Base-by-base conservation (phyloP, 495 filamentous ascomycete species). In the Beverwykella pulmonaria region DNA sequence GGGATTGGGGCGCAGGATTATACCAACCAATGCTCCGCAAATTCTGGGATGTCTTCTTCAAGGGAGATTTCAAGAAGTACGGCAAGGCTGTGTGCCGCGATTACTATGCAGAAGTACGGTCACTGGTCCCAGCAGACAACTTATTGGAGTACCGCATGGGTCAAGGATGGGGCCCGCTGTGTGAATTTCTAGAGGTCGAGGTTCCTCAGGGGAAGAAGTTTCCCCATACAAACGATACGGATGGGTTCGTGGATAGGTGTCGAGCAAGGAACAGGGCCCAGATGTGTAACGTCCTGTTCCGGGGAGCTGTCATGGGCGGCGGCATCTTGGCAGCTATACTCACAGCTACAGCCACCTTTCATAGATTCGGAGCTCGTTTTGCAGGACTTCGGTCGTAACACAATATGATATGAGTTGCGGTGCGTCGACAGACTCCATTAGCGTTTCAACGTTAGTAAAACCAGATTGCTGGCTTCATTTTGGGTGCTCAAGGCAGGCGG, bases 161-260 rank as follows among this genome's bases (percentile, higher is more conserved):
- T 50, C 82, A 87, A 48, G 88, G 88, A 58, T 90, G 87, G 87
- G 84, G 73, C 26, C 87, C 87, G 10, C 79, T 91, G 19, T 89
- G 87, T 77, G 79, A 86, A 59, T 90, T 90, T 76, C 80, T 90
- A 0, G 86, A 83, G 39, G 81, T 84, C 57, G 78, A 81, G 6
- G 75, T 86, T 8, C 88, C 88, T 9, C 75, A 82, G 65, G 82
- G 80, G 27, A 68, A 72, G 63, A 72, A 73, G 30, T 83, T 82
- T 68, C 81, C 81, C 8, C 75, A 77, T 54, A 77, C 77, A 17
- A 81, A 83, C 65, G 81, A 83, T 59, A 71, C 75, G 76, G 85
- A 71, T 70, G 81, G 84, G 65, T 88, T 88, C 74, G 83, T 86
- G 71, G 78, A 81, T 56, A 79, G 86, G 54, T 87, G 83, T 73